Percentiles rank a stretch among this genome's conserved stretches.
Conservation (phyloP, 116 monocot genomes). For the Posidonia oceanica region DNA sequence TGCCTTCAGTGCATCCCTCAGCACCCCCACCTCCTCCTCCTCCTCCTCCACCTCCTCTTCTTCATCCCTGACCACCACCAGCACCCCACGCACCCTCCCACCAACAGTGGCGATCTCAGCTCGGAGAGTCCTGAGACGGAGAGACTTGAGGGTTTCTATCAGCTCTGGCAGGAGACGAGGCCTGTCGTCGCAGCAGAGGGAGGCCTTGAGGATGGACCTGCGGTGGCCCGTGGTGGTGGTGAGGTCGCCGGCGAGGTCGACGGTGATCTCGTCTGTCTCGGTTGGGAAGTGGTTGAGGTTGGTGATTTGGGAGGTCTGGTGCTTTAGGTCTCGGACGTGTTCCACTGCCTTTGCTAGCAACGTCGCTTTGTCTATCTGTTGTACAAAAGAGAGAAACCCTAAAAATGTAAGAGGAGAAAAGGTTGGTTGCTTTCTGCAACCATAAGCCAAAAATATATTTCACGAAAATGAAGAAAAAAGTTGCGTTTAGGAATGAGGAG, state of each 20-base stretch:
- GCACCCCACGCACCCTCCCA: conserved; percentile 39
- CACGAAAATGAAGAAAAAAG: too few species aligned
- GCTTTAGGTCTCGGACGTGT: conserved; percentile 61
- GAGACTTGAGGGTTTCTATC: conserved; percentile 34
- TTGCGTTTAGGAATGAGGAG: not conserved
- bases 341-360: conserved; percentile 71
- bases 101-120: conserved; percentile 66
- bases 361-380: conserved; percentile 75
- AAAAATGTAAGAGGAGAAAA: not conserved
- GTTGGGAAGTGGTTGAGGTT: conserved; percentile 29
- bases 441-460: too few species aligned
- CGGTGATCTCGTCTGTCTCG: conserved; percentile 62
- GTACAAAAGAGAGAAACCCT: not conserved
- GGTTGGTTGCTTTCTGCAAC: not conserved
- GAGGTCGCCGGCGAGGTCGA: conserved; percentile 18
- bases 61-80: conserved; percentile 32
- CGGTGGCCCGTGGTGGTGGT: conserved; percentile 1
- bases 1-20: conserved; percentile 47
- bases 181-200: conserved; percentile 63
- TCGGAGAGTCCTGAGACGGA: conserved; percentile 33
- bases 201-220: conserved; percentile 25
- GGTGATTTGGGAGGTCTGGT: conserved; percentile 31
- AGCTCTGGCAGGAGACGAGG: conserved; percentile 50
- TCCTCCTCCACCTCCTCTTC: conserved; percentile 8
- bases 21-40: conserved; percentile 8